These are phyloP conservation scores for Tulasnella sp. DNA, from an alignment of 768 basidiomycete genomes.

Conservation along the genomic window DNA sequence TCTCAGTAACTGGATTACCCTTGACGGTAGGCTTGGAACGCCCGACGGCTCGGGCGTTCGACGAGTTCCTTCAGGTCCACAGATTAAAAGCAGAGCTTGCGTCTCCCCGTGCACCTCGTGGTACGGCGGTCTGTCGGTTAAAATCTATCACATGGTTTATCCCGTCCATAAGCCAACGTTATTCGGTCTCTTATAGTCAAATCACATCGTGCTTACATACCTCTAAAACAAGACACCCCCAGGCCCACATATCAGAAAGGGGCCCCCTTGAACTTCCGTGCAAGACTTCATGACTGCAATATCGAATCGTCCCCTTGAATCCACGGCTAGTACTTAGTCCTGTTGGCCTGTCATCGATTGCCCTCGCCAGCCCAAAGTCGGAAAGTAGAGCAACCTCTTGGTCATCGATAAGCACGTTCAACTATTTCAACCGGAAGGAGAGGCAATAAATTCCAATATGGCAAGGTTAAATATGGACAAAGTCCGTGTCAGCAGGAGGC, in stretches of 20 bases:
- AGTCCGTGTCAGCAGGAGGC: too few relatives aligned
- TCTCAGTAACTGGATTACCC: not conserved
- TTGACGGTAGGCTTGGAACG: not conserved
- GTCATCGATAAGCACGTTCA: not conserved
- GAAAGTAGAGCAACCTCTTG: not conserved
- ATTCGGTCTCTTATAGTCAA: not conserved
- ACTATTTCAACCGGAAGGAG: not conserved
- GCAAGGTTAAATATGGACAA: too few relatives aligned
- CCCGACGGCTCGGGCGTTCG: not conserved
- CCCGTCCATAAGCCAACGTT: not conserved
- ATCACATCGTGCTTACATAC: not conserved
- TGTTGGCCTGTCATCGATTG: not conserved
- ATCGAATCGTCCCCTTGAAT: not conserved
- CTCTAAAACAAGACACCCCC: slow-evolving; percentile 4
- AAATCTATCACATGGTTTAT: not conserved
- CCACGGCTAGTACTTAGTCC: not conserved
- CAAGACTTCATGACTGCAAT: not conserved
- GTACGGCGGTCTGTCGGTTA: not conserved
- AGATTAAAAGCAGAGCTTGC: not conserved
- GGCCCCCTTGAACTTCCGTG: not conserved
- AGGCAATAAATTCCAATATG: too few relatives aligned
- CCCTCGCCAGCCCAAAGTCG: slow-evolving; percentile 5
- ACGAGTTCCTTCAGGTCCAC: not conserved
- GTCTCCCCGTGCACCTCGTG: not conserved
- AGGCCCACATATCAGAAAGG: not conserved